Percentiles rank a stretch among this genome's conserved stretches.
phyloP scores from a whole-genome alignment of 1,284 basidiomycete genomes.

The Leccinum pachyderme region DNA sequence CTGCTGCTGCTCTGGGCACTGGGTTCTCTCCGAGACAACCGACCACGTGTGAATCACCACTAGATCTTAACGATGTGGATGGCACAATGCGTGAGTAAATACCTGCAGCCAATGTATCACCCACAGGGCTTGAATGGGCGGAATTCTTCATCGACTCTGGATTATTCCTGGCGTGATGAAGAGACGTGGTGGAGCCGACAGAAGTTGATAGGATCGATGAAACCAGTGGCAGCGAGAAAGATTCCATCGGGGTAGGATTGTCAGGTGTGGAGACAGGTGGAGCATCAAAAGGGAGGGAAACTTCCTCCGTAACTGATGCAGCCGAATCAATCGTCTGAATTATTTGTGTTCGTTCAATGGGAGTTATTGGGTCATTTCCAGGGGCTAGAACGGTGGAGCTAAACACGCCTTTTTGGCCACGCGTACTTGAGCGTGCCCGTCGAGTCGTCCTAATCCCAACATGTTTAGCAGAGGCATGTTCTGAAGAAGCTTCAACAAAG shows the following conservation, averaged over 20 bases:
- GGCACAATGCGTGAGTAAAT: background rate
- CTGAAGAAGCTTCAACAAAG: background rate
- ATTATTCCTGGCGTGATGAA: slow-evolving; percentile 11
- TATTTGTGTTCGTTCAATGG: background rate
- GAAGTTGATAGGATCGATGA: background rate
- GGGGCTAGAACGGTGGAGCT: slow-evolving; percentile 12
- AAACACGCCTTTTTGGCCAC: slow-evolving; percentile 6
- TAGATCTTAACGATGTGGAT: slow-evolving; percentile 2
- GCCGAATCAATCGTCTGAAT: slow-evolving; percentile 4
- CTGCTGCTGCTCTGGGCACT: slow-evolving; percentile 10
- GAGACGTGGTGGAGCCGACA: slow-evolving; percentile 8
- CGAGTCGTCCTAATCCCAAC: background rate
- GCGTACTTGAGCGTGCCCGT: background rate
- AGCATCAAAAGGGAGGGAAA: background rate
- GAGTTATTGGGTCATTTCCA: background rate
- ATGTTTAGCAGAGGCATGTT: background rate
- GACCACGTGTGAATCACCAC: slow-evolving; percentile 1
- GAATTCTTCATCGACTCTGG: background rate
- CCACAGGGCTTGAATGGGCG: background rate
- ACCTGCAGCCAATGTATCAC: background rate
- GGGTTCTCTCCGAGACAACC: background rate
- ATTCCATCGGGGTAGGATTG: background rate
- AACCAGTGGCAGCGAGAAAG: background rate
- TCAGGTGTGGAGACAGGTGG: slow-evolving; percentile 1
- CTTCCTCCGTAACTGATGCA: slow-evolving; percentile 1